Base-by-base conservation (phyloP, 441 rosid species). In the Euphorbia corollata region DNA sequence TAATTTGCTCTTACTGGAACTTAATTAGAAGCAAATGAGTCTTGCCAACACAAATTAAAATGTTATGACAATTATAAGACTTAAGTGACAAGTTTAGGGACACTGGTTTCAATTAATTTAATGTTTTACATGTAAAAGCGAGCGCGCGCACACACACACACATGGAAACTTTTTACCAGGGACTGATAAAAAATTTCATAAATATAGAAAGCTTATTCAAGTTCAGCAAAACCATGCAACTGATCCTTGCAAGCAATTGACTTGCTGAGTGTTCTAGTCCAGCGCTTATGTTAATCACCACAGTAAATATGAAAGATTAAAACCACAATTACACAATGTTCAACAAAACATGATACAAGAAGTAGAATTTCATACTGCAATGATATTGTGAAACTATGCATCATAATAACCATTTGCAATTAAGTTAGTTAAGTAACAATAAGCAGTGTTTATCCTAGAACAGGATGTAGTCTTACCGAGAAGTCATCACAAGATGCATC, bases 401-500 rank as follows among this genome's bases (percentile, higher is more conserved):
- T 15, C 34, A 38, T 34, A 24, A n/a, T 11, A 41, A 41, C 9
- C 12, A 41, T 41, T 41, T 41, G 47, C n/a, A 19, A 39, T 8
- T 13, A 23, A 50, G 41, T 36, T 5, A 36, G 41, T 36, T 8
- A 13, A 48, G 53, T 51, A 34, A 48, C 16, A 30, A 41, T 39
- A 39, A 54, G 36, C 4, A 57, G 22, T 6, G 55, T 39, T 23
- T 57, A 38, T 27, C 68, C 16, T 15, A 48, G 51, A 32, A 60
- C 24, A 61, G 39, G 54, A 61, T 67, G 66, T 45, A 62, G 27
- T 64, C 84, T 80, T 81, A 86, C 99, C 86, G 83, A 54, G 96
- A 94, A 80, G 89, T 86, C 87, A 88, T 85, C 73, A 88, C 92
- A 48, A 94, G 92, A 79, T 89, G 97, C 98, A 94, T 88, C 32